Evolutionary conservation across 208 protist species (phyloP).

Genomic region (Porcisia hertigi): DNA sequence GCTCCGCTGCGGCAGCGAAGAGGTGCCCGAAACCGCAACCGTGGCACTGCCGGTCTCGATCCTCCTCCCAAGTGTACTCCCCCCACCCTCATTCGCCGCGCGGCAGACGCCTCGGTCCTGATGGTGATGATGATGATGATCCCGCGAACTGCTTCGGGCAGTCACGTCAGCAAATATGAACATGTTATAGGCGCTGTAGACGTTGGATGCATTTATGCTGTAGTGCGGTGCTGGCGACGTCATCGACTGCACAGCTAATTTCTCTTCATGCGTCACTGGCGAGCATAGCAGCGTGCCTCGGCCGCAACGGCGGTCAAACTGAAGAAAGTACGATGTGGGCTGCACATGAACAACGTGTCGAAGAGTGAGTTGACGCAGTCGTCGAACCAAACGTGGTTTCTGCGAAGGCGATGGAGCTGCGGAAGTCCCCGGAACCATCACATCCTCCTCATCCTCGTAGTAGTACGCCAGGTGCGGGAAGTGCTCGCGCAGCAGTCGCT

Average conservation of each 20-base stretch:
- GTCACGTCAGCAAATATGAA: constrained; percentile 7
- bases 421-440: no score
- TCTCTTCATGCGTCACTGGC: neutral
- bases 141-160: neutral
- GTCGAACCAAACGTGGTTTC: neutral
- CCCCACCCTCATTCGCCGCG: neutral
- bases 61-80: neutral
- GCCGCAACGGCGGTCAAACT: constrained; percentile 3
- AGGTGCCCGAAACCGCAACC: no score
- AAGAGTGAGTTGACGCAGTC: constrained; percentile 34
- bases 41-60: neutral
- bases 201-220: neutral
- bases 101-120: neutral
- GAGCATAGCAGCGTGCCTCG: neutral
- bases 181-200: constrained; percentile 11
- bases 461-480: constrained; percentile 33
- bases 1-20: neutral
- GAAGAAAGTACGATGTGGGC: constrained; percentile 38
- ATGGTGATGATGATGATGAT: neutral
- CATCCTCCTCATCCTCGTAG: neutral
- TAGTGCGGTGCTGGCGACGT: no score
- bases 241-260: neutral
- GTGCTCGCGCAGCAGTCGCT: constrained; percentile 13
- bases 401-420: neutral
- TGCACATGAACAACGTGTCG: constrained; percentile 55